These are phyloP conservation scores for Psilocybe cubensis DNA, from an alignment of 768 basidiomycete genomes.

Conservation along the genomic window DNA sequence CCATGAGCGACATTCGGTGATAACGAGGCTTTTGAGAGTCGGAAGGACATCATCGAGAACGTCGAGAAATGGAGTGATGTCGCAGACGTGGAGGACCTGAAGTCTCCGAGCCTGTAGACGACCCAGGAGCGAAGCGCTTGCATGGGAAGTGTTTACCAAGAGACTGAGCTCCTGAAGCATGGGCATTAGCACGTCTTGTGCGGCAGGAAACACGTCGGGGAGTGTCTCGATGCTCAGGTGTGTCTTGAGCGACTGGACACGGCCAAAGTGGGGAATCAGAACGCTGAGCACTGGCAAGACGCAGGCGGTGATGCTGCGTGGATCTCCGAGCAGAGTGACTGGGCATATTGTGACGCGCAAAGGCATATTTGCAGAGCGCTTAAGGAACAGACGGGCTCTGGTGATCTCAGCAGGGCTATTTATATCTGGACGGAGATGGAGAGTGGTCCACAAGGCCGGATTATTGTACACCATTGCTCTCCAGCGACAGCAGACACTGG, in stretches of 20 bases:
- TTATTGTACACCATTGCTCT: slow-evolving; percentile 19
- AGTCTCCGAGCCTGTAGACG: slow-evolving; percentile 17
- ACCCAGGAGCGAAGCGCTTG: slow-evolving; percentile 7
- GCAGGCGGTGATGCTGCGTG: slow-evolving; percentile 2
- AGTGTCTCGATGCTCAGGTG: slow-evolving; percentile 17
- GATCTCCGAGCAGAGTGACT: slow-evolving; percentile 3
- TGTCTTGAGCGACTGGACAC: slow-evolving; percentile 17
- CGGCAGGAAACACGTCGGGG: slow-evolving; percentile 14
- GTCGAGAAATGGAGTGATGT: slow-evolving; percentile 21
- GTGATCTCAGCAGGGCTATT: neutral
- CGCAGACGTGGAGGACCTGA: slow-evolving; percentile 18
- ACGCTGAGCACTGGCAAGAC: slow-evolving; percentile 13
- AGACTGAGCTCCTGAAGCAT: slow-evolving; percentile 17
- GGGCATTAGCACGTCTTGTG: slow-evolving; percentile 12
- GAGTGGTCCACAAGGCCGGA: slow-evolving; percentile 21
- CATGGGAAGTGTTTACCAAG: slow-evolving; percentile 13
- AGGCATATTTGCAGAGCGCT: slow-evolving; percentile 19
- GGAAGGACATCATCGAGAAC: slow-evolving; percentile 7
- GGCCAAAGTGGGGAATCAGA: slow-evolving; percentile 15
- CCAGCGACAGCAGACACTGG: slow-evolving; percentile 26
- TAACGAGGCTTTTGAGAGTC: slow-evolving; percentile 9
- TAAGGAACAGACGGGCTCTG: slow-evolving; percentile 18
- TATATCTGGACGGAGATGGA: slow-evolving; percentile 16
- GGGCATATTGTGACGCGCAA: slow-evolving; percentile 19
- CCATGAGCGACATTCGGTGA: slow-evolving; percentile 17